Base-by-base conservation (phyloP, 108 stramenopile genomes). In the Craspedostauros australis region DNA sequence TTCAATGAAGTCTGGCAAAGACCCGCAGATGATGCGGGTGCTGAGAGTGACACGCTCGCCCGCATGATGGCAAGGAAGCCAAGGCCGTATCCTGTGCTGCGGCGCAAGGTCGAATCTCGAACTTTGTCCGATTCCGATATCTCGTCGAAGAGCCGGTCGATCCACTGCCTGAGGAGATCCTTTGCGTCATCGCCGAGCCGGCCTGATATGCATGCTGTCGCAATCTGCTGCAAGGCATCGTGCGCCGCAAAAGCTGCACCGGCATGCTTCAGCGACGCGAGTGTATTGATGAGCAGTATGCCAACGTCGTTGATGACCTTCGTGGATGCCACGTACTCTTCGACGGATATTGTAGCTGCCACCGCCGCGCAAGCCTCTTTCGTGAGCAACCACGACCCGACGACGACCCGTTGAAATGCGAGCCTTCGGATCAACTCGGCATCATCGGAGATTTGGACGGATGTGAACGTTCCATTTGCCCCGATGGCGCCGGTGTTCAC, bases 401-500 rank as follows among this genome's bases (percentile, higher is more conserved):
- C 66, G 12, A 85, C 70, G 39, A 85, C 58, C 33, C 79, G 44
- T 50, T 85, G 84, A 25, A 62, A 54, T 7, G 68, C 70, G 37
- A 73, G 52, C 37, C 69, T 54, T 15, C 33, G 29, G 26, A 40
- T 29, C 6, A 42, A 20, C 31, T 68, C 73, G 25, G 46, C 58
- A 30, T 60, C 46, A 53, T 61, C 46, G 1, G 46, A 9, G 3
- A 52, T 11, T 20, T 46, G 56, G 11, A 84, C 36, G 8, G 64
- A 76, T 14, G 75, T 62, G 49, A 66, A 80, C 15, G 51, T 60
- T n/a, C 66, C 76, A 49, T 85, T 85, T 14, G 84, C 79, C 19
- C 84, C 84, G 22, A 85, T 72, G 4, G 78, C 78, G 1, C 84
- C 84, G 2, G 77, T 70, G 40, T 85, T 85, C 16, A 85, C 79